These are phyloP conservation scores for Rossbeevera mucosa DNA, from an alignment of 768 basidiomycete species.

Conservation along the genomic window DNA sequence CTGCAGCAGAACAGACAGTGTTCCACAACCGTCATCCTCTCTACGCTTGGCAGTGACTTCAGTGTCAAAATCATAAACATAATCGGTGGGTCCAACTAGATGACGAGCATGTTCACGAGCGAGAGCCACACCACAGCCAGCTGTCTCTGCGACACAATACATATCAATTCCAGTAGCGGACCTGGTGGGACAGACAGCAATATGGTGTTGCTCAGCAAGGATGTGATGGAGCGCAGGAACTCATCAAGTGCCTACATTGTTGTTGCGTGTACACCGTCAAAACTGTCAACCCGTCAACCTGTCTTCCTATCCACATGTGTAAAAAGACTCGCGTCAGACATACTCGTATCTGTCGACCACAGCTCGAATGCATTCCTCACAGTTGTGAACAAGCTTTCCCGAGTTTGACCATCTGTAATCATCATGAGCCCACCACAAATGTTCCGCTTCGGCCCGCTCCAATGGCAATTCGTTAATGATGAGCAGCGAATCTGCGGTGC, in stretches of 20 bases:
- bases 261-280: too few relatives aligned
- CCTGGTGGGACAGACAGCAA: slow-evolving; percentile 78
- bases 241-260: slow-evolving; percentile 72
- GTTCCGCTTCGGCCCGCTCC: slow-evolving; percentile 46
- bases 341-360: slow-evolving; percentile 75
- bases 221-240: slow-evolving; percentile 80
- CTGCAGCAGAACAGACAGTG: slow-evolving; percentile 53
- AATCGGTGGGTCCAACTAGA: slow-evolving; percentile 74
- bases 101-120: slow-evolving; percentile 72
- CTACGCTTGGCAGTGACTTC: slow-evolving; percentile 47
- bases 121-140: slow-evolving; percentile 82
- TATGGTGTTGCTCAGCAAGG: slow-evolving; percentile 70
- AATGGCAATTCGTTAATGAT: slow-evolving; percentile 54
- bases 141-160: slow-evolving; percentile 63
- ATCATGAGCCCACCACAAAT: slow-evolving; percentile 56
- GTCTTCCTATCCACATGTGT: too few relatives aligned
- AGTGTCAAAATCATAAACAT: slow-evolving; percentile 37
- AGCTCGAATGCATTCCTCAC: slow-evolving; percentile 59
- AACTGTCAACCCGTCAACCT: too few relatives aligned
- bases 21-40: slow-evolving; percentile 55
- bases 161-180: slow-evolving; percentile 74
- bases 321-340: slow-evolving; percentile 60
- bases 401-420: slow-evolving; percentile 58
- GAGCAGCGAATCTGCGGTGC: slow-evolving; percentile 61
- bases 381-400: slow-evolving; percentile 61